These are phyloP conservation scores for Xylariaceae sp. DNA, from an alignment of 2,329 filamentous ascomycete species.

Conservation along the genomic window DNA sequence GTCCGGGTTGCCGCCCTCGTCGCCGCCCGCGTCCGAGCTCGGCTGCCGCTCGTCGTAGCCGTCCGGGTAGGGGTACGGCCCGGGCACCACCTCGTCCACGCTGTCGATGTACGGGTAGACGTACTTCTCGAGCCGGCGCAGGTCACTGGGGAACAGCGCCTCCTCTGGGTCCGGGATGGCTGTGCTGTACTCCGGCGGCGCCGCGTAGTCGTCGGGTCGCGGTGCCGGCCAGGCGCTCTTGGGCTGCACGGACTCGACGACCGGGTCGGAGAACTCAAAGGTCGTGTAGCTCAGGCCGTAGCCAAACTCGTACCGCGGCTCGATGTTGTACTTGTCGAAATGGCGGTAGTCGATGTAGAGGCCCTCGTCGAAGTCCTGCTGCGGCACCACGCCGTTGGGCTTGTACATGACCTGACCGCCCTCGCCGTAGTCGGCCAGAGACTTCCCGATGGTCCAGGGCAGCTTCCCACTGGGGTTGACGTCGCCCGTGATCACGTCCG, in stretches of 20 bases:
- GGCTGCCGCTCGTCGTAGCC: slow-evolving; percentile 44
- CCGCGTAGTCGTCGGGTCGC: slow-evolving; percentile 31
- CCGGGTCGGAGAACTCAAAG: slow-evolving; percentile 54
- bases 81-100: slow-evolving; percentile 34
- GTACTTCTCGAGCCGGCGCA: slow-evolving; percentile 59
- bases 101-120: slow-evolving; percentile 63
- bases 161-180: slow-evolving; percentile 46
- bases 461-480: slow-evolving; percentile 74
- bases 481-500: slow-evolving; percentile 71
- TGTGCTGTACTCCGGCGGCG: slow-evolving; percentile 48
- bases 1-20: slow-evolving; percentile 59
- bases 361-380: slow-evolving; percentile 77
- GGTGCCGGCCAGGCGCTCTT: slow-evolving; percentile 36
- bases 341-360: slow-evolving; percentile 85
- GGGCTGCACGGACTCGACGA: slow-evolving; percentile 36
- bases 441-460: slow-evolving; percentile 78
- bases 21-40: slow-evolving; percentile 60
- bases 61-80: slow-evolving; percentile 42
- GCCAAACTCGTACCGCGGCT: slow-evolving; percentile 78
- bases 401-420: slow-evolving; percentile 62
- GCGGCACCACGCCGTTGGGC: slow-evolving; percentile 62
- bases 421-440: slow-evolving; percentile 67
- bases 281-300: slow-evolving; percentile 76
- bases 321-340: slow-evolving; percentile 69
- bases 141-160: slow-evolving; percentile 52